Base-by-base conservation (phyloP, 225 moss, liverwort and hornwort species). In the Bryoerythrophyllum caledonicum region DNA sequence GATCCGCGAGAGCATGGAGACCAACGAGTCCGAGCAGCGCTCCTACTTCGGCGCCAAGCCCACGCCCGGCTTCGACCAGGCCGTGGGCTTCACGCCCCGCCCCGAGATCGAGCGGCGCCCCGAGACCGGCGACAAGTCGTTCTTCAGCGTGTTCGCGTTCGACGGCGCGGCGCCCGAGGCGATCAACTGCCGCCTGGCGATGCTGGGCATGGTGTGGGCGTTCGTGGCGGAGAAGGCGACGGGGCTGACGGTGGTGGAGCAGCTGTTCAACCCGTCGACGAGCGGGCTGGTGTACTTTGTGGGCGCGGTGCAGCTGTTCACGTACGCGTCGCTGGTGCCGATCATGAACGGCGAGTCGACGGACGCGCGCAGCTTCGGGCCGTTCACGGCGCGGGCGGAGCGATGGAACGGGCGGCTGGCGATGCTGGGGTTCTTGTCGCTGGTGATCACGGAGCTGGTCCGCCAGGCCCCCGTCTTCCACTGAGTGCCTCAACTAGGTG, bases 241-340 rank as follows among this genome's bases (percentile, higher is more conserved):
- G 40, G 82, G 82, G 2, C 57, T 83, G 77, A 67, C 77, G 21
- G 82, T 86, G 49, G 65, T 37, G 80, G n/a, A 86, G 80, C 86
- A 83, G 30, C 37, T 86, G 41, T 70, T 75, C 63, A 80, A n/a
- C 28, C 63, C 82, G 1, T 9, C 60, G 5, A 70, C 79, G 2
- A 78, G 48, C 2, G 77, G 86, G 0, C 54, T 86, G 65, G 74
- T 80, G 35, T 69, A 35, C 67, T 27, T 46, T 8, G 48, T 49
- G 48, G 48, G 48, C 19, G 19, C 48, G 17, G 48, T 49, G 17
- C 48, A 49, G 48, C 19, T 67, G 27, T 67, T 67, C 48, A 67
- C 67, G 16, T 48, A 67, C 10, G 67, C 67, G 16, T 48, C 67
- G 67, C 9, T 67, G 44, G 67, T 67, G 67, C 67, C 67, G 17